These are phyloP conservation scores for Cladorrhinum sp. DNA, from an alignment of 2,329 filamentous ascomycete species.

Conservation along the genomic window DNA sequence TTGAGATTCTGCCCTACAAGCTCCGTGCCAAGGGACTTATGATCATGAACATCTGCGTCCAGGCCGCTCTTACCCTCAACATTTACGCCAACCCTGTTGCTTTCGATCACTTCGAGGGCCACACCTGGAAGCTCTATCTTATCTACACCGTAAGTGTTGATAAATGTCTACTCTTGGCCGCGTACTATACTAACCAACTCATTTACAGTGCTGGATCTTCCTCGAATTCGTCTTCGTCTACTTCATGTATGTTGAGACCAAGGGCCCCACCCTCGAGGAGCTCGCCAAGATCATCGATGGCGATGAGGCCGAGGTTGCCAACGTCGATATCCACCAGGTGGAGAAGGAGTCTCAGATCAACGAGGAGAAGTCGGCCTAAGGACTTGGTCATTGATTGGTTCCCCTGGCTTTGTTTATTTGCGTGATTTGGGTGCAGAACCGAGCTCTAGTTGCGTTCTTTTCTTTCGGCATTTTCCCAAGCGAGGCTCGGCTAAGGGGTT, in stretches of 20 bases:
- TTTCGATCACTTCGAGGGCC: slow-evolving; percentile 44
- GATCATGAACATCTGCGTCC: slow-evolving; percentile 56
- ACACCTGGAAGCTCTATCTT: slow-evolving; percentile 54
- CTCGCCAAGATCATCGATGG: slow-evolving; percentile 66
- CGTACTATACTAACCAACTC: slow-evolving; percentile 3
- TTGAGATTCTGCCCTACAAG: slow-evolving; percentile 51
- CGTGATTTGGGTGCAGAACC: slow-evolving; percentile 2
- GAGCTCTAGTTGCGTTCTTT: background rate
- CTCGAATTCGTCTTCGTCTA: slow-evolving; percentile 55
- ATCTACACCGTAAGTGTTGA: slow-evolving; percentile 49
- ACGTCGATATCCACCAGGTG: slow-evolving; percentile 44
- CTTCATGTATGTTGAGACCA: slow-evolving; percentile 59
- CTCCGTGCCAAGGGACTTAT: slow-evolving; percentile 51
- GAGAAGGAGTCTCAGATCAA: slow-evolving; percentile 40
- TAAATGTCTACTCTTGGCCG: background rate
- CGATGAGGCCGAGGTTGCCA: slow-evolving; percentile 49
- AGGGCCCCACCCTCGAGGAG: slow-evolving; percentile 63
- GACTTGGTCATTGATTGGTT: background rate
- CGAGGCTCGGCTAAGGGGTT: background rate
- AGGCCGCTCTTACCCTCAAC: slow-evolving; percentile 54
- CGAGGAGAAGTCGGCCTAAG: slow-evolving; percentile 24
- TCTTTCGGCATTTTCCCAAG: slow-evolving; percentile 10
- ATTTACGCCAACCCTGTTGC: slow-evolving; percentile 53
- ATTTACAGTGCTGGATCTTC: slow-evolving; percentile 48
- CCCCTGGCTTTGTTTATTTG: slow-evolving; percentile 9